Percentiles rank a stretch among this genome's conserved stretches.
phyloP scores from a whole-genome alignment of 192 early-diverging fungal genomes.

The Lobulomyces angularis region DNA sequence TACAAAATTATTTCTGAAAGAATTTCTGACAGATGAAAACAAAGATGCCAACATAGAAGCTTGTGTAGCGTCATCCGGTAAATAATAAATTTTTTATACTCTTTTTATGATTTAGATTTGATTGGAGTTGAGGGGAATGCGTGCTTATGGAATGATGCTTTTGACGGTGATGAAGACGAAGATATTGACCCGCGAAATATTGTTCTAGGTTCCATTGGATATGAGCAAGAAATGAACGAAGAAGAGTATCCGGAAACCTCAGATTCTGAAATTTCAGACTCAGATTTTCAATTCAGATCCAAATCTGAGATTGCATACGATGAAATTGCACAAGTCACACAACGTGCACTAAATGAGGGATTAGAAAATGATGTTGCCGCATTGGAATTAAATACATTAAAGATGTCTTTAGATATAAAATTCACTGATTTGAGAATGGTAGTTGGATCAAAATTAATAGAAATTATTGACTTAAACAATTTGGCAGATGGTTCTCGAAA shows the following conservation, averaged over 20 bases:
- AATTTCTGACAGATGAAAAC: conserved; percentile 28
- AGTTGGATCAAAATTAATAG: conserved; percentile 59
- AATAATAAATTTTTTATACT: not conserved
- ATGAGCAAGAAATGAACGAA: not conserved
- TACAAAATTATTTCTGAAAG: conserved; percentile 46
- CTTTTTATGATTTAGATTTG: conserved; percentile 16
- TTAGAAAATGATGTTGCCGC: conserved; percentile 47
- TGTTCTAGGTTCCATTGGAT: conserved; percentile 35
- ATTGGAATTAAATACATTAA: conserved; percentile 75
- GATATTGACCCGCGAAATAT: conserved; percentile 31
- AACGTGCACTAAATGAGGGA: conserved; percentile 4
- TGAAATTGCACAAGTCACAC: conserved; percentile 6
- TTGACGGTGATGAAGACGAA: conserved; percentile 40
- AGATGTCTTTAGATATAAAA: conserved; percentile 72
- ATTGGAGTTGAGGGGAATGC: conserved; percentile 50
- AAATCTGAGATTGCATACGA: conserved; percentile 35
- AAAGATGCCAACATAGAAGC: conserved; percentile 22
- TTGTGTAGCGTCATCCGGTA: conserved; percentile 10
- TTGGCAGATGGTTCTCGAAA: conserved; percentile 10
- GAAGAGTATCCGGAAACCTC: conserved; percentile 9
- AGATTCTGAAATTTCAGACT: conserved; percentile 34
- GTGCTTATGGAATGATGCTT: conserved; percentile 45
- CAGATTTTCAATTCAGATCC: conserved; percentile 28
- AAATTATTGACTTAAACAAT: conserved; percentile 39
- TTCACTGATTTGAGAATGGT: conserved; percentile 65